phyloP scores from a whole-genome alignment of 2,329 filamentous ascomycete species.

The Alternaria dauci region DNA sequence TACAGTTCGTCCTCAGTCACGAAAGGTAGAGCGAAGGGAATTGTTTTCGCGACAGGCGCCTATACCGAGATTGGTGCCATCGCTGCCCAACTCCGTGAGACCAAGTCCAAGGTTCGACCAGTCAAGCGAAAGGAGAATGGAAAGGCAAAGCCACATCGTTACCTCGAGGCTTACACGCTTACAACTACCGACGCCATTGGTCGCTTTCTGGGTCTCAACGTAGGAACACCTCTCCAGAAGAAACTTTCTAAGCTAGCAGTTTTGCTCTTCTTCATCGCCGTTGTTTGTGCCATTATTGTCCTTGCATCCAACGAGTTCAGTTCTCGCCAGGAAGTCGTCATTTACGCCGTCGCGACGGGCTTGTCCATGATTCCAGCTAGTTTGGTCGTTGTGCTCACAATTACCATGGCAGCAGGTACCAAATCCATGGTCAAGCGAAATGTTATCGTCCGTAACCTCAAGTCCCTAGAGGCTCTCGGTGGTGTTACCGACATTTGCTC shows the following conservation, averaged over 20 bases:
- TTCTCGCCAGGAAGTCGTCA: constrained; percentile 51
- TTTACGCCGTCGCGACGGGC: constrained; percentile 52
- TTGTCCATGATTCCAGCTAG: constrained; percentile 52
- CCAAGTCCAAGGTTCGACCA: constrained; percentile 45
- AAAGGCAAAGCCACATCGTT: constrained; percentile 46
- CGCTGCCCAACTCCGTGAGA: constrained; percentile 70
- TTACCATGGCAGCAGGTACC: constrained; percentile 52
- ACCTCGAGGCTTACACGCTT: constrained; percentile 61
- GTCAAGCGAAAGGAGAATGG: constrained; percentile 54
- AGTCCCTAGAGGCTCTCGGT: constrained; percentile 48
- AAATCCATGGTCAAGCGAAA: constrained; percentile 48
- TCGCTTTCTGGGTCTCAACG: constrained; percentile 52
- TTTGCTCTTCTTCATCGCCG: constrained; percentile 48
- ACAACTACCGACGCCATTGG: constrained; percentile 56
- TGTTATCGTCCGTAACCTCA: constrained; percentile 49
- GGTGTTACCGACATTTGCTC: constrained; percentile 58
- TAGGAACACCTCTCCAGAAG: constrained; percentile 51
- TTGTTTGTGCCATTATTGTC: constrained; percentile 52
- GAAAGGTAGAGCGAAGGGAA: constrained; percentile 72
- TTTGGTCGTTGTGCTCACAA: constrained; percentile 50
- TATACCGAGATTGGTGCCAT: constrained; percentile 78
- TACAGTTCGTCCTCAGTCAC: constrained; percentile 72
- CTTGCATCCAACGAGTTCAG: constrained; percentile 51
- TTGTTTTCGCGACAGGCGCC: constrained; percentile 75
- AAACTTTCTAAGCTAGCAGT: constrained; percentile 49